Percentiles rank a stretch among this genome's conserved stretches.
These are phyloP conservation scores for Clonostachys byssicola DNA, from an alignment of 2,329 filamentous ascomycete genomes.

Conservation along the genomic window DNA sequence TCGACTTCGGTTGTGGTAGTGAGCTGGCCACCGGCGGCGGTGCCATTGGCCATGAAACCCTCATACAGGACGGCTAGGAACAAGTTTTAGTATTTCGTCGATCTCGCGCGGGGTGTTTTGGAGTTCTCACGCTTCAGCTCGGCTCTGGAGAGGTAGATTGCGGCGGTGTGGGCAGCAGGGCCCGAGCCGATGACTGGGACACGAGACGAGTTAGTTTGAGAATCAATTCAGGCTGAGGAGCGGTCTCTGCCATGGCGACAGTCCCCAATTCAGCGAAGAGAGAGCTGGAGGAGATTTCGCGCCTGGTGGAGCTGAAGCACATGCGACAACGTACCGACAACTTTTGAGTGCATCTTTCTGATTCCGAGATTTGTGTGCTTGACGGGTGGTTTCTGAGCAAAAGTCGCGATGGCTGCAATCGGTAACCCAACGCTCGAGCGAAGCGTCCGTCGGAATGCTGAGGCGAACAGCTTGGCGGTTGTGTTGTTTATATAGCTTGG, in stretches of 20 bases:
- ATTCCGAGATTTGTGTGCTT: conserved; percentile 27
- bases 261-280: background rate
- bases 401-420: conserved; percentile 62
- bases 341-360: conserved; percentile 83
- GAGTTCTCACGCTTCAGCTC: conserved; percentile 72
- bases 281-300: background rate
- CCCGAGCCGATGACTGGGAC: conserved; percentile 77
- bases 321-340: conserved; percentile 66
- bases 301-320: conserved; percentile 1
- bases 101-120: background rate
- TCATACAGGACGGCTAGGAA: conserved; percentile 80
- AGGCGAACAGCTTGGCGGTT: conserved; percentile 88
- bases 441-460: conserved; percentile 70
- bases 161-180: conserved; percentile 94
- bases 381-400: conserved; percentile 49
- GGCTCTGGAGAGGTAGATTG: conserved; percentile 91
- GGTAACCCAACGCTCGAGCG: conserved; percentile 72
- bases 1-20: conserved; percentile 98
- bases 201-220: background rate
- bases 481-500: conserved; percentile 3
- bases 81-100: conserved; percentile 5
- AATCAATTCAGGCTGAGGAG: background rate
- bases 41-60: conserved; percentile 95
- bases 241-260: background rate
- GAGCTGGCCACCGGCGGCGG: conserved; percentile 91